phyloP scores from a whole-genome alignment of 2,329 filamentous ascomycete species.

The Colletotrichum graminicola region DNA sequence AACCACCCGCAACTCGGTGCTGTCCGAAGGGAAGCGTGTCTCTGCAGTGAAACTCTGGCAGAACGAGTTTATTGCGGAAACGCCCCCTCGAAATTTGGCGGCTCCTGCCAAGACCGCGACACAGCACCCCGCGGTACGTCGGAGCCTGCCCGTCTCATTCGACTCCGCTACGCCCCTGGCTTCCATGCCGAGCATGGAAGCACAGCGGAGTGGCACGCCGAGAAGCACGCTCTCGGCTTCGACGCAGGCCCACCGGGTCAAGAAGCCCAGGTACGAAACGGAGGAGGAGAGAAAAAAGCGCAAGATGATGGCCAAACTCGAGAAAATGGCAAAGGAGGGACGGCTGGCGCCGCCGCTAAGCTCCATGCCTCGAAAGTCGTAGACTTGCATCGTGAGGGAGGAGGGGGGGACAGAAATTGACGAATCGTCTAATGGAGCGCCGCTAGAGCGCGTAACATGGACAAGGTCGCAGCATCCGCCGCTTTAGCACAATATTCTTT shows the following conservation, averaged over 20 bases:
- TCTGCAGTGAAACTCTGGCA: not conserved
- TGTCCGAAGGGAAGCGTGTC: not conserved
- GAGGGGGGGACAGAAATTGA: not conserved
- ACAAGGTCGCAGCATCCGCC: not conserved
- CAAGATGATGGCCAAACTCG: slow-evolving; percentile 17
- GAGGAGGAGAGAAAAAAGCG: slow-evolving; percentile 14
- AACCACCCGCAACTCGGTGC: not conserved
- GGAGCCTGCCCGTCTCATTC: slow-evolving; percentile 22
- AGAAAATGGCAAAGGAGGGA: slow-evolving; percentile 30
- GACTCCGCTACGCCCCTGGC: slow-evolving; percentile 8
- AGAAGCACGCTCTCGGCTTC: slow-evolving; percentile 6
- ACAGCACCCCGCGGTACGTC: slow-evolving; percentile 13
- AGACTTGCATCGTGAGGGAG: not conserved
- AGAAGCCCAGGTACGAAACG: slow-evolving; percentile 35
- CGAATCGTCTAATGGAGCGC: not conserved
- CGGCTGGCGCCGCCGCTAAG: slow-evolving; percentile 14
- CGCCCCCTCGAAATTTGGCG: slow-evolving; percentile 5
- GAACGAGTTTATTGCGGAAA: slow-evolving; percentile 8
- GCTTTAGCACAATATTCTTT: not conserved
- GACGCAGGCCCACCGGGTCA: slow-evolving; percentile 31
- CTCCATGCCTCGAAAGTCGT: slow-evolving; percentile 2
- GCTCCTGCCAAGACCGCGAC: not conserved
- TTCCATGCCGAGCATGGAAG: not conserved
- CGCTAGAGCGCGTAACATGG: not conserved
- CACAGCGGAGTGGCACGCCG: not conserved